These are phyloP conservation scores for Geotrichum aggregatum DNA, from an alignment of 1,139 yeast species.

Conservation along the genomic window DNA sequence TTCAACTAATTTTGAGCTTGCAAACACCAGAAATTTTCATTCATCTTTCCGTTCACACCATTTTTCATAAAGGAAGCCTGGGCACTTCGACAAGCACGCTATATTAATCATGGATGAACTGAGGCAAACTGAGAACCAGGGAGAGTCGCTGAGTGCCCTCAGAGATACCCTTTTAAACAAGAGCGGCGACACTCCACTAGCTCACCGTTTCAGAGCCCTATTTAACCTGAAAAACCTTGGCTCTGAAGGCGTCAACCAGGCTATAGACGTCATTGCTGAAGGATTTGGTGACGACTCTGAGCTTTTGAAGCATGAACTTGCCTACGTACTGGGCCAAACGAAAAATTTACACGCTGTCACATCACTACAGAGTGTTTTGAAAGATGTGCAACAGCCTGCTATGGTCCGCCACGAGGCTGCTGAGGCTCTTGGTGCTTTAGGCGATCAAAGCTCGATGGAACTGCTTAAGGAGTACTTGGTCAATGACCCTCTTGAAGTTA, in stretches of 20 bases:
- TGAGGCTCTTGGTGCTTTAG: constrained; percentile 95
- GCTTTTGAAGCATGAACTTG: constrained; percentile 93
- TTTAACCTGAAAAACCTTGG: constrained; percentile 88
- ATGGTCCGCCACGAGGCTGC: constrained; percentile 99
- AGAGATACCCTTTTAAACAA: constrained; percentile 33
- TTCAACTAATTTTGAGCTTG: neutral
- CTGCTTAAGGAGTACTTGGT: constrained; percentile 59
- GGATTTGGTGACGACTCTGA: constrained; percentile 80
- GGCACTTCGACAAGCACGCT: no score
- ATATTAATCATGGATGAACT: constrained; percentile 35
- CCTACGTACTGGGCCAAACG: constrained; percentile 97
- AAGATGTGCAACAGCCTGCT: constrained; percentile 58
- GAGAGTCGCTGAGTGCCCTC: constrained; percentile 30
- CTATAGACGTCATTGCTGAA: constrained; percentile 80
- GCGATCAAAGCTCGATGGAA: constrained; percentile 70
- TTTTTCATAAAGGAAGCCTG: no score
- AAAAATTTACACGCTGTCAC: constrained; percentile 75
- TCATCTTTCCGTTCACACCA: constrained; percentile 7
- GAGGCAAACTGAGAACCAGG: constrained; percentile 38
- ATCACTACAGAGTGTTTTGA: constrained; percentile 66
- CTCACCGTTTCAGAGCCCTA: constrained; percentile 86
- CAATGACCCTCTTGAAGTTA: constrained; percentile 79
- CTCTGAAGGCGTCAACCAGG: constrained; percentile 55
- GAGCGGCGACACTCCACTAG: constrained; percentile 63
- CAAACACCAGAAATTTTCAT: neutral